These are phyloP conservation scores for Limonium bicolor DNA, from an alignment of 148 eudicot genomes.

Conservation along the genomic window DNA sequence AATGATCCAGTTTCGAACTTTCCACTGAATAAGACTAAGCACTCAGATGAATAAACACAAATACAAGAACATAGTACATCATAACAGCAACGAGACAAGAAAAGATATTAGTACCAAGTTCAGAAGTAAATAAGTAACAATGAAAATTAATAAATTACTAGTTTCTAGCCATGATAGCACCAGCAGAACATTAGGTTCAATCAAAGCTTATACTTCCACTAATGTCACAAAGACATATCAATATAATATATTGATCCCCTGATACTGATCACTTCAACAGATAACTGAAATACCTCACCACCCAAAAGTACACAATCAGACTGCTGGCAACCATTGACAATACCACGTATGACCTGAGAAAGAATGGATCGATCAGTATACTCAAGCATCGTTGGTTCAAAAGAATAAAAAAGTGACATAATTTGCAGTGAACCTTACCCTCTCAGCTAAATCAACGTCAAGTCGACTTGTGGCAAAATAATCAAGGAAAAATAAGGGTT, in stretches of 20 bases:
- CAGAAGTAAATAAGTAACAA: too few species aligned
- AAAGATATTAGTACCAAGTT: too few species aligned
- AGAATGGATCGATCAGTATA: background rate
- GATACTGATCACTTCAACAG: background rate
- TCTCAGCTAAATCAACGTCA: slow-evolving; percentile 92
- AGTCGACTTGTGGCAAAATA: slow-evolving; percentile 92
- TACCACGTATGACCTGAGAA: slow-evolving; percentile 78
- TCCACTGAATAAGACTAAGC: too few species aligned
- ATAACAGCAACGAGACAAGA: too few species aligned
- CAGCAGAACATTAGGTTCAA: too few species aligned
- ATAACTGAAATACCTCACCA: slow-evolving; percentile 62
- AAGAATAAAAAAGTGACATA: background rate
- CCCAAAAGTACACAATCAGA: slow-evolving; percentile 85
- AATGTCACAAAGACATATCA: too few species aligned
- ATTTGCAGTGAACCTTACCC: slow-evolving; percentile 18
- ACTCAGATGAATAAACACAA: too few species aligned
- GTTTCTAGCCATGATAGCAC: too few species aligned
- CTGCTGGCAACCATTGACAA: slow-evolving; percentile 85
- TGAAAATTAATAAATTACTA: too few species aligned
- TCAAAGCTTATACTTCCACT: too few species aligned
- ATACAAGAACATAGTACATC: too few species aligned
- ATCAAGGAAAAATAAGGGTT: slow-evolving; percentile 87
- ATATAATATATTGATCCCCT: background rate
- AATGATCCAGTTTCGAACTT: background rate
- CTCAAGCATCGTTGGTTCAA: background rate